Evolutionary conservation across 2,329 filamentous ascomycete genomes (phyloP).

Genomic region (Venturia effusa): DNA sequence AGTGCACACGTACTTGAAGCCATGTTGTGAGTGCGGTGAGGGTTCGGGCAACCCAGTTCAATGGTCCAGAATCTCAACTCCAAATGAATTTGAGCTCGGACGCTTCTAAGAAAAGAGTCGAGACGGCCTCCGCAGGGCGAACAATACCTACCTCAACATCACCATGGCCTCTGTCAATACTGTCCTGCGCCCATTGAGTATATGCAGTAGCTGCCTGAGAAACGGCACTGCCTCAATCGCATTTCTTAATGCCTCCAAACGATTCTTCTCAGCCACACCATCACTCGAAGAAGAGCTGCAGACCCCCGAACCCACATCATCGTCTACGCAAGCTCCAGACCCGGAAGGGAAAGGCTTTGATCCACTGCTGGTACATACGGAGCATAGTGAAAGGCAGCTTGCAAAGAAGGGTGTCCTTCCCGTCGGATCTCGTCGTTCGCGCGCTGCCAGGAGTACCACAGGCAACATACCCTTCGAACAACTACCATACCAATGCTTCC

Average conservation of each 20-base stretch:
- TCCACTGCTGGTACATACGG: constrained; percentile 56
- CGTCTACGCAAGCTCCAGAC: background rate
- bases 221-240: background rate
- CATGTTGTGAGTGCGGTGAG: background rate
- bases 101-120: background rate
- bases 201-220: constrained; percentile 7
- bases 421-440: constrained; percentile 8
- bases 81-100: background rate
- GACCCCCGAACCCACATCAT: background rate
- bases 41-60: no score
- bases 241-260: background rate
- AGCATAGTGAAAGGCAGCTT: constrained; percentile 43
- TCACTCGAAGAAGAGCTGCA: background rate
- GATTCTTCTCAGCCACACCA: constrained; percentile 22
- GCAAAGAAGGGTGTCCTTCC: constrained; percentile 4
- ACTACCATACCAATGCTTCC: constrained; percentile 94
- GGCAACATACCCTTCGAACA: constrained; percentile 69
- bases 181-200: background rate
- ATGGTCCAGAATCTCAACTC: no score
- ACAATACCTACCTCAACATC: background rate
- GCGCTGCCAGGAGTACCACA: constrained; percentile 41
- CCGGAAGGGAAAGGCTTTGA: constrained; percentile 32
- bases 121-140: background rate
- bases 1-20: background rate
- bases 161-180: background rate